Conservation (phyloP, 257 asterid genomes). For the Scutellaria barbata region DNA sequence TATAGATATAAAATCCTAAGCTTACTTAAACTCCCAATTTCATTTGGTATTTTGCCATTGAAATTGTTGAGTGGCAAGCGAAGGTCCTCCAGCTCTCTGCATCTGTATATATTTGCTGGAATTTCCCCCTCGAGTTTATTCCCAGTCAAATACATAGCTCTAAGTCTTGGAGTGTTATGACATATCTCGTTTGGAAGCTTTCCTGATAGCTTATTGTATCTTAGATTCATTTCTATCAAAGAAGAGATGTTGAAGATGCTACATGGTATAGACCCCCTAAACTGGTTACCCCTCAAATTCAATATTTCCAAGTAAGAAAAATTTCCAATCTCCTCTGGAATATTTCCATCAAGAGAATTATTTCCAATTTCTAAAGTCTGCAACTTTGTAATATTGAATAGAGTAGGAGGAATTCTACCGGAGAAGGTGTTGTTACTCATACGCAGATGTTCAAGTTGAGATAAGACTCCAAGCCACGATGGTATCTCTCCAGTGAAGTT, state of each 20-base stretch:
- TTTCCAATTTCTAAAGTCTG: no score
- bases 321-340: no score
- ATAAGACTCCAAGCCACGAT: not conserved
- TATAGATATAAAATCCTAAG: no score
- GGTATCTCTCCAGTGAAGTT: not conserved
- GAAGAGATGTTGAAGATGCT: not conserved
- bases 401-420: not conserved
- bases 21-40: no score
- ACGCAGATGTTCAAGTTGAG: not conserved
- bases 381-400: no score
- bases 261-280: not conserved
- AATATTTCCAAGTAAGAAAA: no score
- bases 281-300: no score
- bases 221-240: not conserved
- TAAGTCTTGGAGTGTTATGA: not conserved
- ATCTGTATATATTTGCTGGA: not conserved
- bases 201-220: not conserved
- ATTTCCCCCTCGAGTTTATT: not conserved
- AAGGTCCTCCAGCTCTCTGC: not conserved
- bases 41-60: no score
- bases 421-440: not conserved
- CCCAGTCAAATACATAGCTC: not conserved
- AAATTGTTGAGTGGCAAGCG: not conserved
- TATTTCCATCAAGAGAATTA: no score
- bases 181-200: not conserved